A percentile compares a stretch with the other conserved stretches of the same genome.
These are phyloP conservation scores for Daedaleopsis nitida DNA, from an alignment of 768 basidiomycete genomes.

Conservation along the genomic window DNA sequence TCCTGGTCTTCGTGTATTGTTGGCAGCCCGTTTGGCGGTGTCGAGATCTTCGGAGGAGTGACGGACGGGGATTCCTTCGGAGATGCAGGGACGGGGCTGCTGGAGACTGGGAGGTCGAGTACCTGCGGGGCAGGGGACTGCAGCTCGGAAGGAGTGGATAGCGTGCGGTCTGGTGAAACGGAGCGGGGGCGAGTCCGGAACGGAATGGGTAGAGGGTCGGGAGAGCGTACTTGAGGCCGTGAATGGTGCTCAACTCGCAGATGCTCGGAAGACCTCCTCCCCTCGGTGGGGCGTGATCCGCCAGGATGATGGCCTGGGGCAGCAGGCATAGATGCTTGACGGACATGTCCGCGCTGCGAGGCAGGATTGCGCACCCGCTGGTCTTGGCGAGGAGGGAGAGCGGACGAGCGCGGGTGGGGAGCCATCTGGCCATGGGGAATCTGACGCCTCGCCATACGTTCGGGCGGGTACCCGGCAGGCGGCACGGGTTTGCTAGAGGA, in stretches of 20 bases:
- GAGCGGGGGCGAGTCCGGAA: conserved; percentile 35
- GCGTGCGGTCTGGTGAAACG: conserved; percentile 19
- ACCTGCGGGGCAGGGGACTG: conserved; percentile 13
- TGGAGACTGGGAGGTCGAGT: conserved; percentile 14
- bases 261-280: conserved; percentile 15
- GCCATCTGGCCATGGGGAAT: conserved; percentile 18
- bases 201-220: conserved; percentile 48
- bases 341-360: conserved; percentile 16
- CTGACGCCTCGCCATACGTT: conserved; percentile 21
- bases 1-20: conserved; percentile 34
- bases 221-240: conserved; percentile 35
- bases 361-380: conserved; percentile 16
- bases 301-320: conserved; percentile 8
- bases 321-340: conserved; percentile 13
- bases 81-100: conserved; percentile 4
- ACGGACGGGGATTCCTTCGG: conserved; percentile 4
- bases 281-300: conserved; percentile 5
- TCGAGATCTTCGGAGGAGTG: conserved; percentile 15
- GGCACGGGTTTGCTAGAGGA: conserved; percentile 9
- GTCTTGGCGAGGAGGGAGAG: conserved; percentile 9
- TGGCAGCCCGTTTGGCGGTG: conserved; percentile 30
- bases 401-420: conserved; percentile 13
- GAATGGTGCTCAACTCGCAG: conserved; percentile 12
- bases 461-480: conserved; percentile 8
- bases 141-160: conserved; percentile 21